Percentiles rank a stretch among this genome's conserved stretches.
Evolutionary conservation across 192 early-diverging fungal species (phyloP).

Genomic region (Backusella morwellensis): DNA sequence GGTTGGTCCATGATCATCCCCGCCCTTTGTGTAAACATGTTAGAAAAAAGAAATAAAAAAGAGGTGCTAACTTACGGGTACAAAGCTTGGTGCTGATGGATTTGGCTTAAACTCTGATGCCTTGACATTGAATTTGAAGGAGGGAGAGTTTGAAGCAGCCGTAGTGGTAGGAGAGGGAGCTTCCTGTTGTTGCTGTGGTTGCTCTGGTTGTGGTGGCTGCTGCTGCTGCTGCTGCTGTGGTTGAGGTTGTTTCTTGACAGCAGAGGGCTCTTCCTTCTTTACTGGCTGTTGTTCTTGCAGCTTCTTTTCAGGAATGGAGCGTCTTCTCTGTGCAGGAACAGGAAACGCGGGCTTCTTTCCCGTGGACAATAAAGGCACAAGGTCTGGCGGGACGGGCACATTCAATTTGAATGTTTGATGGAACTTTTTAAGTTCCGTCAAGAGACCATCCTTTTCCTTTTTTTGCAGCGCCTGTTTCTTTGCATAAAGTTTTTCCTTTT

Average conservation of each 20-base stretch:
- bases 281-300: neutral
- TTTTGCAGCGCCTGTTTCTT: conserved; percentile 71
- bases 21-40: neutral
- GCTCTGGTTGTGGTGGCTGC: conserved; percentile 13
- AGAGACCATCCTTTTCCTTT: conserved; percentile 68
- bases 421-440: conserved; percentile 81
- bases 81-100: conserved; percentile 63
- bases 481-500: conserved; percentile 76
- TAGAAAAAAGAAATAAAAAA: neutral
- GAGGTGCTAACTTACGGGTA: conserved; percentile 49
- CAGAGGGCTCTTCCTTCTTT: neutral
- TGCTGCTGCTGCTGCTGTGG: neutral
- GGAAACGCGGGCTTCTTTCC: conserved; percentile 30
- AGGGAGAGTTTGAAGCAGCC: neutral
- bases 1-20: conserved; percentile 1
- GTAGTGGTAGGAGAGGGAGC: conserved; percentile 20
- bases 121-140: conserved; percentile 71
- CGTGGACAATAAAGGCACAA: conserved; percentile 72
- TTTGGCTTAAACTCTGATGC: conserved; percentile 79
- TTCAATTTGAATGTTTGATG: conserved; percentile 78
- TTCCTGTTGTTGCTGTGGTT: conserved; percentile 4
- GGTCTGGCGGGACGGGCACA: conserved; percentile 78
- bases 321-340: conserved; percentile 1
- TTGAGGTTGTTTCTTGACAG: neutral
- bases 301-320: conserved; percentile 6